Percentiles rank a stretch among this genome's conserved stretches.
Evolutionary conservation across 2,329 filamentous ascomycete species (phyloP).

Genomic region (Amylocarpus encephaloides): DNA sequence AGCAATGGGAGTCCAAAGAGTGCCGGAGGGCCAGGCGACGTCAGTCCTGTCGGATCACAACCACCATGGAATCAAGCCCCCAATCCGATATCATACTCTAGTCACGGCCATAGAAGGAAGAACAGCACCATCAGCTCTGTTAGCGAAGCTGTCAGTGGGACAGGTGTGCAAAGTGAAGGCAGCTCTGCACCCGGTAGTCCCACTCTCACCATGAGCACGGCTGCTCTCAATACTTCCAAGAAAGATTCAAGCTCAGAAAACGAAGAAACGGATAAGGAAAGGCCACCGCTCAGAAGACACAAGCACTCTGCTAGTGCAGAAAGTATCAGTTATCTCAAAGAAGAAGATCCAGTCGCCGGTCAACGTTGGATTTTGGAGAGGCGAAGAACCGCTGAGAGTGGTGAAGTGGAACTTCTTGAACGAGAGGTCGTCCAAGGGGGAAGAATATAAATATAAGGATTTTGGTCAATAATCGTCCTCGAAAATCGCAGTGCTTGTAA

Average conservation of each 20-base stretch:
- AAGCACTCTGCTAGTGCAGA: constrained; percentile 53
- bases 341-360: constrained; percentile 50
- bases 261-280: constrained; percentile 25
- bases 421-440: constrained; percentile 55
- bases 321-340: constrained; percentile 61
- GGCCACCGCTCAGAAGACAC: constrained; percentile 32
- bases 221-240: not conserved
- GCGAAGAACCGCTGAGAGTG: constrained; percentile 57
- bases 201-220: constrained; percentile 16
- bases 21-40: constrained; percentile 20
- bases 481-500: no score
- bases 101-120: constrained; percentile 17
- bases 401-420: constrained; percentile 58
- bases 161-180: constrained; percentile 9
- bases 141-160: constrained; percentile 16
- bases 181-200: constrained; percentile 20
- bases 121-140: constrained; percentile 23
- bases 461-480: not conserved
- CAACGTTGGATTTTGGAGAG: constrained; percentile 66
- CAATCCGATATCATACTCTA: not conserved
- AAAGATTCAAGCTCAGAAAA: not conserved
- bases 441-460: constrained; percentile 17
- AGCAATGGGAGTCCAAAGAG: constrained; percentile 32
- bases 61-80: constrained; percentile 21
- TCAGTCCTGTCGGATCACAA: constrained; percentile 19